Conservation (phyloP, 192 early-diverging fungal species). For the Mortierella alpina region DNA sequence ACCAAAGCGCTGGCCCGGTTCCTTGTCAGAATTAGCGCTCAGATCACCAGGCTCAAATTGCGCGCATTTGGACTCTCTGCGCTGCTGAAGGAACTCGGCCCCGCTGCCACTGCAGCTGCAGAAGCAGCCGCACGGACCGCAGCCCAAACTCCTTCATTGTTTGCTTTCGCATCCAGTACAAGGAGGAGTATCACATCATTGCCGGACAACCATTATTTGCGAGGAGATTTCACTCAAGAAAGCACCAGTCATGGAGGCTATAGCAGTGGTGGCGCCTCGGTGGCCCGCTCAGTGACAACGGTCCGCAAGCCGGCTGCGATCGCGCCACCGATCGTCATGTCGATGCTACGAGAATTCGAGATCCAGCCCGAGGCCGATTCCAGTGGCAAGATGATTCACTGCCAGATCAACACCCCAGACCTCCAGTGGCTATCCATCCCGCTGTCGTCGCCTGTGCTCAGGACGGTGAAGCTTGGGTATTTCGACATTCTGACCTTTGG, state of each 20-base stretch:
- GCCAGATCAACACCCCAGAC: constrained; percentile 9
- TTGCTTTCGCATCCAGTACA: no score
- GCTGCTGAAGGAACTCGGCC: background rate
- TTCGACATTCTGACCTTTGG: constrained; percentile 17
- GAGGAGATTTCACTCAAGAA: no score
- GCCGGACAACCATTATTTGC: no score
- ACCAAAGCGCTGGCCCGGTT: constrained; percentile 1
- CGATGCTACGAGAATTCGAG: constrained; percentile 6
- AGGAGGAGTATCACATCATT: no score
- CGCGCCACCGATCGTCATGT: constrained; percentile 5
- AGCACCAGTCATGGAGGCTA: background rate
- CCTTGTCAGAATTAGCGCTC: constrained; percentile 5
- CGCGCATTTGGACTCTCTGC: background rate
- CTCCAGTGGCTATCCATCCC: constrained; percentile 23
- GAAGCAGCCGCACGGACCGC: constrained; percentile 2
- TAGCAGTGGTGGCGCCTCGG: background rate
- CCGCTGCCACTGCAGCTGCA: background rate
- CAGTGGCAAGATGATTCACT: constrained; percentile 9
- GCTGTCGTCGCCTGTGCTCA: background rate
- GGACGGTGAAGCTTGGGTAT: background rate
- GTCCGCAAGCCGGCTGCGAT: background rate
- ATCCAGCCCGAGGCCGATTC: constrained; percentile 10
- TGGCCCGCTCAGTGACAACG: background rate
- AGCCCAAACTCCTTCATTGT: background rate
- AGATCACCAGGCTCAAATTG: constrained; percentile 14